Percentiles rank a stretch among this genome's conserved stretches.
phyloP scores from a whole-genome alignment of 495 filamentous ascomycete species.

The Geoglossum glabrum region DNA sequence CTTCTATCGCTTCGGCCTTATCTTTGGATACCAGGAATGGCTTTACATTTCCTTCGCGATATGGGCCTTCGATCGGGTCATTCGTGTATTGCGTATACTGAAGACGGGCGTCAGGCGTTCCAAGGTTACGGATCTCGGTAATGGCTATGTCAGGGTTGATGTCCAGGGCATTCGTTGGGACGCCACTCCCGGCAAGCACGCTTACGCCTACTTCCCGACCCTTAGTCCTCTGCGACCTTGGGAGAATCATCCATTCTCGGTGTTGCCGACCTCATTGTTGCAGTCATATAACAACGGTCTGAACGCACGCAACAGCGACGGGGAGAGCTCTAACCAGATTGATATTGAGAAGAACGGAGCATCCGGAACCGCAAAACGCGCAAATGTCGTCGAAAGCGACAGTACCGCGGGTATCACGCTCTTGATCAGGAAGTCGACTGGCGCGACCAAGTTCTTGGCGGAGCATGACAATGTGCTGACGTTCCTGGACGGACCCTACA shows the following conservation, averaged over 20 bases:
- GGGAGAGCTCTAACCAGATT: not conserved
- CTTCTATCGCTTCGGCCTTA: conserved; percentile 25
- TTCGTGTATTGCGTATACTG: conserved; percentile 42
- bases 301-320: not conserved
- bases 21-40: conserved; percentile 25
- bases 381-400: too few species aligned
- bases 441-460: conserved; percentile 58
- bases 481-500: conserved; percentile 49
- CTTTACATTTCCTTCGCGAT: conserved; percentile 25
- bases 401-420: conserved; percentile 38
- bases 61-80: conserved; percentile 55
- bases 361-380: not conserved
- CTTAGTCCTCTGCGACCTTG: conserved; percentile 33
- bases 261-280: conserved; percentile 48
- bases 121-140: conserved; percentile 29
- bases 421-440: conserved; percentile 63
- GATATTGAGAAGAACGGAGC: not conserved
- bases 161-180: conserved; percentile 43
- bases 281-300: not conserved
- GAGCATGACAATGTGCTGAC: conserved; percentile 23
- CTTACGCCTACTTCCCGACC: conserved; percentile 56
- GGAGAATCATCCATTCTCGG: conserved; percentile 83
- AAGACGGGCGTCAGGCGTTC: conserved; percentile 16
- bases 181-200: conserved; percentile 61
- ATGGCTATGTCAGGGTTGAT: conserved; percentile 42